These are phyloP conservation scores for Leishmania gerbilli DNA, from an alignment of 208 protist genomes.

Conservation along the genomic window DNA sequence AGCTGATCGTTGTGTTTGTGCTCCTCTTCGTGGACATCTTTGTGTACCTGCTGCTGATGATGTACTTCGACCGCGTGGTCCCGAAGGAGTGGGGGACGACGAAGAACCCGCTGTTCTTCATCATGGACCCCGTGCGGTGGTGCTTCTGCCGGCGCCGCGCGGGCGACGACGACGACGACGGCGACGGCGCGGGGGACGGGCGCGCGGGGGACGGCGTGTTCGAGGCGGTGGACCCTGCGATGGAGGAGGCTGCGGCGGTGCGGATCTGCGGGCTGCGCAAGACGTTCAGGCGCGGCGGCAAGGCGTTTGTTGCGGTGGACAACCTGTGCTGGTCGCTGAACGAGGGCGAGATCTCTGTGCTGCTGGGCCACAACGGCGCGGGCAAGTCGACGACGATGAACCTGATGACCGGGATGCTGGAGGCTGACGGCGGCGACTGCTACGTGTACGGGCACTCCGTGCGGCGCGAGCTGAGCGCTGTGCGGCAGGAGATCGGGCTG, in stretches of 20 bases:
- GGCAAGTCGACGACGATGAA: slow-evolving; percentile 85
- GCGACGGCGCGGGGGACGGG: slow-evolving; percentile 26
- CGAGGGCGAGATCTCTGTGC: slow-evolving; percentile 62
- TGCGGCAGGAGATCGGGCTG: slow-evolving; percentile 77
- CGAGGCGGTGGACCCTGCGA: slow-evolving; percentile 23
- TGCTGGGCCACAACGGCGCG: slow-evolving; percentile 84
- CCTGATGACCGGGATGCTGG: slow-evolving; percentile 82
- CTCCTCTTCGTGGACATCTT: slow-evolving; percentile 49
- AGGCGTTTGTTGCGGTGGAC: slow-evolving; percentile 66
- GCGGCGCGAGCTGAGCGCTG: slow-evolving; percentile 36
- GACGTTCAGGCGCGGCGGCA: slow-evolving; percentile 35
- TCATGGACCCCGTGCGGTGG: slow-evolving; percentile 42
- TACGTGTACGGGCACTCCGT: slow-evolving; percentile 75
- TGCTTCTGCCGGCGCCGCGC: slow-evolving; percentile 43
- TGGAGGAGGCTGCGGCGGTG: slow-evolving; percentile 27
- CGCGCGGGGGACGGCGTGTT: slow-evolving; percentile 26
- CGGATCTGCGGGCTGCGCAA: slow-evolving; percentile 34
- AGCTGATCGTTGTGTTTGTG: slow-evolving; percentile 43
- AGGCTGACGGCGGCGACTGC: slow-evolving; percentile 67
- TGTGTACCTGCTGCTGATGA: slow-evolving; percentile 58
- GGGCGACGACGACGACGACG: not conserved
- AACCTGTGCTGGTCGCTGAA: slow-evolving; percentile 61
- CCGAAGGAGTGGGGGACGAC: slow-evolving; percentile 64
- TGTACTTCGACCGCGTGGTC: slow-evolving; percentile 77
- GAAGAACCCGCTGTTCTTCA: slow-evolving; percentile 67